Evolutionary conservation across 331 rosid genomes (phyloP), one percentile per base, ranked within the genome.

Genomic region (Rosa hybrid): DNA sequence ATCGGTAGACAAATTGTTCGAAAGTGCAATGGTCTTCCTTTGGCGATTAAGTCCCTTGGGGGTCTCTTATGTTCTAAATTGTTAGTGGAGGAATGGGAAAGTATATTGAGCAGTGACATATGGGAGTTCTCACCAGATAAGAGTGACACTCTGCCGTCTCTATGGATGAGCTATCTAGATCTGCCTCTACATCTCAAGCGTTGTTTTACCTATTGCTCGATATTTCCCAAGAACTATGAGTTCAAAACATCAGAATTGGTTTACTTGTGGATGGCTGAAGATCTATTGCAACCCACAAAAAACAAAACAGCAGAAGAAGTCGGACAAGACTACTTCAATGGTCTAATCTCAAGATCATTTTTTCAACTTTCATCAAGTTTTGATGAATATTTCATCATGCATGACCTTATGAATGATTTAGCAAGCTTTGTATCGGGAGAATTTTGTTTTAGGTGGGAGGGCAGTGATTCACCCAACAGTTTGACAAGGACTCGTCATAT

Each of bases 401-500:
- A 77, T 50, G 81, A 77, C 51, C 73, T 77, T 34, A 46, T 77
- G 23, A 49, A 67, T 67, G 73, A 67, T 27, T n/a, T 77, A 30
- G 74, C 81, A 8, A 64, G 18, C 5, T 46, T 64, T 18, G 65
- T 67, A 0, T 64, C 65, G 0, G 81, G 81, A 34, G 74, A 77
- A 27, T 64, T 67, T 34, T 67, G 39, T 50, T 34, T 51, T 3
- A 57, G 21, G 23, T 74, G 75, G 20, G 77, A 83, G 70, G 50
- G 16, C 20, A 23, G 11, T 4, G 23, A 48, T 59, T 34, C 59
- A 41, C 4, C 21, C 5, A 13, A 21, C 12, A 12, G 16, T 49
- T 13, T 46, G 3, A 4, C 56, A 13, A 69, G 59, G 51, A 73
- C 75, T 83, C 78, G 80, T 7, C 74, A 83, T 7, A n/a, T 83